Conservation (phyloP, 2,329 filamentous ascomycete species). For the Phyllosticta paracitricarpa region DNA sequence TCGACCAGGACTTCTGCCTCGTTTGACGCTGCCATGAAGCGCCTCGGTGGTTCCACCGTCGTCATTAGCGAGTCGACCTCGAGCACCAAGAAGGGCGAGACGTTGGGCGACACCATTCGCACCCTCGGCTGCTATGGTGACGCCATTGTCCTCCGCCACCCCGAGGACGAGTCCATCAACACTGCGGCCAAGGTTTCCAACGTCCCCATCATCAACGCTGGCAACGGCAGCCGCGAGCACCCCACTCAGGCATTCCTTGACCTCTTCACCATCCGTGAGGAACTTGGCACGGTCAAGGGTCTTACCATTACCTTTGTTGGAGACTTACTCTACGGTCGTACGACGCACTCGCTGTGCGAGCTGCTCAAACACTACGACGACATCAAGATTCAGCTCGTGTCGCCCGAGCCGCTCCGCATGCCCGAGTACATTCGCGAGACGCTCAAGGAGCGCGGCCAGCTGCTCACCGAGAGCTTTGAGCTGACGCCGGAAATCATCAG, state of each 20-base stretch:
- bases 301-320: conserved; percentile 94
- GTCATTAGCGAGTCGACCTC: conserved; percentile 74
- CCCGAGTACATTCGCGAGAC: conserved; percentile 64
- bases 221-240: conserved; percentile 92
- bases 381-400: conserved; percentile 84
- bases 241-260: conserved; percentile 96
- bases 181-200: conserved; percentile 78
- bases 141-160: conserved; percentile 91
- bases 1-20: conserved; percentile 92
- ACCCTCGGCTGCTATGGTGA: conserved; percentile 92
- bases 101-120: conserved; percentile 83
- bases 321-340: conserved; percentile 84
- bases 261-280: conserved; percentile 96
- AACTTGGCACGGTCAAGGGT: conserved; percentile 88
- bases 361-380: conserved; percentile 84
- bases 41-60: conserved; percentile 80
- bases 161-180: conserved; percentile 68
- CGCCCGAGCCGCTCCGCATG: conserved; percentile 67
- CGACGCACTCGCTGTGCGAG: conserved; percentile 91
- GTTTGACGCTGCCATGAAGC: conserved; percentile 97
- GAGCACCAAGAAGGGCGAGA: conserved; percentile 89
- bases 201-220: conserved; percentile 92
- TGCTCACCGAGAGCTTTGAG: conserved; percentile 63
- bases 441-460: conserved; percentile 64
- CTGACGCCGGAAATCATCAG: conserved; percentile 82